Percentiles rank a stretch among this genome's conserved stretches.
phyloP scores from a whole-genome alignment of 176 grass and related monocot genomes.

The Oryza punctata region DNA sequence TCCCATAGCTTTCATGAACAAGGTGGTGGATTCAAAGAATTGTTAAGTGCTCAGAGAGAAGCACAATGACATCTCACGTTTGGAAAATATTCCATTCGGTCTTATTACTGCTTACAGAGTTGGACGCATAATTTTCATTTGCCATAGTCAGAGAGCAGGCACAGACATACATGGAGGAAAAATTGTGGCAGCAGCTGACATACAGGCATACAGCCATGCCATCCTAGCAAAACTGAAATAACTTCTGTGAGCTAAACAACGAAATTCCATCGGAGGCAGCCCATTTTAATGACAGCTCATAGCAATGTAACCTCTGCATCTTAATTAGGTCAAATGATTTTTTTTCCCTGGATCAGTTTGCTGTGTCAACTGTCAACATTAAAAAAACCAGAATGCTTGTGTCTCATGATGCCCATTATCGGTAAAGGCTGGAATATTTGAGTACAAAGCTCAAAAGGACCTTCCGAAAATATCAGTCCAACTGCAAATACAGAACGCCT shows the following conservation, averaged over 20 bases:
- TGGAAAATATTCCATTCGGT: not conserved
- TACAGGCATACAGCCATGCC: not conserved
- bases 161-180: not conserved
- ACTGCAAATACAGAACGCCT: constrained; percentile 31
- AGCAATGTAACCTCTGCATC: constrained; percentile 17
- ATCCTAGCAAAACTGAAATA: not conserved
- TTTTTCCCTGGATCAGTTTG: constrained; percentile 29
- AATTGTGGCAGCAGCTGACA: not conserved
- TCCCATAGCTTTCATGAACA: not conserved
- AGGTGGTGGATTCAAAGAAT: not conserved
- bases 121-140: not conserved
- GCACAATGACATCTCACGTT: not conserved
- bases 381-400: constrained; percentile 9
- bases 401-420: not conserved
- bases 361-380: constrained; percentile 11
- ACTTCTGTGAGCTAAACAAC: not conserved
- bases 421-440: not conserved
- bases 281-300: constrained; percentile 27
- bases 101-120: not conserved
- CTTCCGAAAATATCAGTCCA: constrained; percentile 3
- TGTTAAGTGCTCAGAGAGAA: not conserved
- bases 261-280: not conserved
- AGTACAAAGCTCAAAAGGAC: constrained; percentile 17
- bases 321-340: constrained; percentile 23
- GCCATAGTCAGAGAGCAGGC: not conserved